These are phyloP conservation scores for Dactylis glomerata DNA, from an alignment of 176 grass and related monocot genomes.

Conservation along the genomic window DNA sequence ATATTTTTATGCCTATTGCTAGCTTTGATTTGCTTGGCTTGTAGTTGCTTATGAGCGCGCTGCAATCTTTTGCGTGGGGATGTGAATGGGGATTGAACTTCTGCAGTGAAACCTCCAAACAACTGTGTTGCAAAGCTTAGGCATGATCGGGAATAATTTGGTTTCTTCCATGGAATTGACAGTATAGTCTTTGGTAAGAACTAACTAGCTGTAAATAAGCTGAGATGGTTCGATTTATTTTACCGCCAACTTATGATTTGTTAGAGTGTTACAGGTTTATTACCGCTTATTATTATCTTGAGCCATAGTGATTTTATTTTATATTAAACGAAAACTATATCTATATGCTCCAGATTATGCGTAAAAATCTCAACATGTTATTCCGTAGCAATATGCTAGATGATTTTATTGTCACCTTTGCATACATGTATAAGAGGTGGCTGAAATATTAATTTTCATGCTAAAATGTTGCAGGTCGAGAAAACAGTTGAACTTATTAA, in stretches of 20 bases:
- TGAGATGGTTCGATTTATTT: not conserved
- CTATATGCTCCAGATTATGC: not conserved
- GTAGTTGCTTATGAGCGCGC: not conserved
- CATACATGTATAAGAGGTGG: not conserved
- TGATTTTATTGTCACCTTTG: constrained; percentile 14
- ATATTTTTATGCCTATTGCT: not conserved
- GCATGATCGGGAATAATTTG: not conserved
- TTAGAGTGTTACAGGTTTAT: not conserved
- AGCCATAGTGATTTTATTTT: not conserved
- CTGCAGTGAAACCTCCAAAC: not conserved
- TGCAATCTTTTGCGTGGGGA: not conserved
- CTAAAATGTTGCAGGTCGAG: constrained; percentile 50
- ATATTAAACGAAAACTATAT: not conserved
- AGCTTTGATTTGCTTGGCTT: not conserved
- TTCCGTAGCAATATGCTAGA: not conserved
- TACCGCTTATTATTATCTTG: constrained; percentile 2
- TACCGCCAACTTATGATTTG: not conserved
- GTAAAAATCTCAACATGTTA: not conserved
- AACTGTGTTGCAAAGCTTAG: not conserved
- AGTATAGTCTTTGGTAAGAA: not conserved
- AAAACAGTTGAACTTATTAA: constrained; percentile 96
- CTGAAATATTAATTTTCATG: constrained; percentile 22
- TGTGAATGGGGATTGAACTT: not conserved
- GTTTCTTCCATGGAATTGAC: not conserved
- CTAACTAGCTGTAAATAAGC: not conserved